Evolutionary conservation across 2,329 filamentous ascomycete species (phyloP).

Genomic region (Lasiodiplodia theobromae): DNA sequence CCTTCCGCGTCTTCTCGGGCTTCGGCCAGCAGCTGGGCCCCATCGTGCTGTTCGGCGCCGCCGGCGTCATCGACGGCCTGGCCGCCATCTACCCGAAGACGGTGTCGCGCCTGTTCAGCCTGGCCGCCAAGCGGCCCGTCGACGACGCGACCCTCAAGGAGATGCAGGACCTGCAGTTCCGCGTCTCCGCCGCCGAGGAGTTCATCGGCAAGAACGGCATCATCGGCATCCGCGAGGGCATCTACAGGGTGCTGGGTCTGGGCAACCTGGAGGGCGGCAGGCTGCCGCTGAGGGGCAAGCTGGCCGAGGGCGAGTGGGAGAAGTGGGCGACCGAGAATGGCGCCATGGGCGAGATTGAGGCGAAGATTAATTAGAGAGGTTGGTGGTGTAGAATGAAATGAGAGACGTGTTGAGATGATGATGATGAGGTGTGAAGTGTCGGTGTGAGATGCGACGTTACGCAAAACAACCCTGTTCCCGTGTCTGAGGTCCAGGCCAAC

Average conservation of each 20-base stretch:
- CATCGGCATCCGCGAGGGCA: slow-evolving; percentile 67
- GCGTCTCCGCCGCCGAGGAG: slow-evolving; percentile 65
- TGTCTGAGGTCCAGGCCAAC: slow-evolving; percentile 4
- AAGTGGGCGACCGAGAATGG: slow-evolving; percentile 21
- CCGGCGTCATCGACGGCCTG: slow-evolving; percentile 68
- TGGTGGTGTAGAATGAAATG: neutral
- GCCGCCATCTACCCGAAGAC: slow-evolving; percentile 67
- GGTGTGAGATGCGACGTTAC: neutral
- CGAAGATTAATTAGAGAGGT: slow-evolving; percentile 9
- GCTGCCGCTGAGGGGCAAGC: slow-evolving; percentile 64
- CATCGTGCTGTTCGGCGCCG: slow-evolving; percentile 63
- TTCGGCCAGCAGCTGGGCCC: slow-evolving; percentile 68
- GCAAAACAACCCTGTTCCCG: neutral
- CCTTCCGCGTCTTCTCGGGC: slow-evolving; percentile 66
- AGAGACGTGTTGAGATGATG: neutral
- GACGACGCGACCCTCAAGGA: slow-evolving; percentile 47
- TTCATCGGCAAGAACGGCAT: slow-evolving; percentile 63
- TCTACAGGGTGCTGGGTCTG: slow-evolving; percentile 60
- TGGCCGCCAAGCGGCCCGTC: slow-evolving; percentile 42
- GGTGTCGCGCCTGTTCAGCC: slow-evolving; percentile 62
- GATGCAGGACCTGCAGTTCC: slow-evolving; percentile 62
- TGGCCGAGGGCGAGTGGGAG: slow-evolving; percentile 47
- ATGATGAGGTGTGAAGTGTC: neutral
- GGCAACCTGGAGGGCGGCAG: slow-evolving; percentile 64
- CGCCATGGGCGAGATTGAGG: slow-evolving; percentile 21